Evolutionary conservation across 1,284 basidiomycete genomes (phyloP).

Genomic region (Singerocomus inundabilis): DNA sequence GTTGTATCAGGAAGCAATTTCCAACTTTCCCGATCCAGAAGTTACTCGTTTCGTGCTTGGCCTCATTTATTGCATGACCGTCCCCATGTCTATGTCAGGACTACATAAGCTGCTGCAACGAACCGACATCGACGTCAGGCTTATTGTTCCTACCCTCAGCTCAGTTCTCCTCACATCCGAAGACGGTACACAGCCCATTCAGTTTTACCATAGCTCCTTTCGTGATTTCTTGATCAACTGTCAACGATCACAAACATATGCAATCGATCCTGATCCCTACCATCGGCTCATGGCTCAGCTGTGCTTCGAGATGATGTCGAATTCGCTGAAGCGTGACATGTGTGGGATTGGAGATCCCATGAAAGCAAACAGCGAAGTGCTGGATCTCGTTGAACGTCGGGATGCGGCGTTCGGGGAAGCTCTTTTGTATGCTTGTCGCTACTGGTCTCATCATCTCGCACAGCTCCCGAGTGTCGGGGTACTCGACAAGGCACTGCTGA

Average conservation of each 20-base stretch:
- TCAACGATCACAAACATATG: conserved; percentile 15
- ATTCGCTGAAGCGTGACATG: conserved; percentile 24
- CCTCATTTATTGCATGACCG: conserved; percentile 17
- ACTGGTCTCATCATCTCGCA: conserved; percentile 23
- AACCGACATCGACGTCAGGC: conserved; percentile 18
- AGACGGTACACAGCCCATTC: conserved; percentile 13
- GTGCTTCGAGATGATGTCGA: conserved; percentile 22
- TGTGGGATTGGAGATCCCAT: conserved; percentile 22
- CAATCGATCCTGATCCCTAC: conserved; percentile 16
- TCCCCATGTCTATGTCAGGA: conserved; percentile 19
- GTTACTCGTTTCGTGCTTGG: conserved; percentile 19
- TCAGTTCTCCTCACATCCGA: conserved; percentile 23
- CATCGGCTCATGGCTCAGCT: conserved; percentile 19
- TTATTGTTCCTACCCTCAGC: conserved; percentile 18
- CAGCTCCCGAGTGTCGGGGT: conserved; percentile 13
- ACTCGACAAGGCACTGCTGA: conserved; percentile 5
- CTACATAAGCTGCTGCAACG: conserved; percentile 16
- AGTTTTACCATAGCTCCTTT: conserved; percentile 18
- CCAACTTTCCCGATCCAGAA: conserved; percentile 17
- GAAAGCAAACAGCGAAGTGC: conserved; percentile 20
- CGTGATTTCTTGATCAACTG: conserved; percentile 20
- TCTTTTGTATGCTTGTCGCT: conserved; percentile 23
- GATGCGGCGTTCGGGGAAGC: conserved; percentile 16
- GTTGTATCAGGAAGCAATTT: conserved; percentile 23
- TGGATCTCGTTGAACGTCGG: conserved; percentile 19